Evolutionary conservation across 805 yeast species (phyloP), one percentile per base, ranked within the genome.

Genomic region (Pichia cabralensis): DNA sequence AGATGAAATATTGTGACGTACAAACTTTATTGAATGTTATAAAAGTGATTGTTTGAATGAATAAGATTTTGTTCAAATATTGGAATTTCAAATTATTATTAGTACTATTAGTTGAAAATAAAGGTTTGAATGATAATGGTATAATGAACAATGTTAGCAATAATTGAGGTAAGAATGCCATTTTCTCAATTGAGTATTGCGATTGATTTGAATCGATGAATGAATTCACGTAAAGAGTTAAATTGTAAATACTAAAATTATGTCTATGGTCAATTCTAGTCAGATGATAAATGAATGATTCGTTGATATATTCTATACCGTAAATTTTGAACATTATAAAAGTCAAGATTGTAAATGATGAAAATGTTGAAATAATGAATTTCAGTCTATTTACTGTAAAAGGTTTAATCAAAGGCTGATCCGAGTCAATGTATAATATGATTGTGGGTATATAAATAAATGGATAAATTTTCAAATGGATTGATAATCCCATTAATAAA

Each of bases 1-100:
- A 92, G 42, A 89, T 74, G 57, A 92, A 92, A 58, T 92, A 92
- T 60, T 92, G 98, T 1, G 96, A 84, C 0, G 98, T 92, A 49
- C 85, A 77, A 16, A 81, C 92, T 56, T 81, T 81, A 59, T 81
- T 81, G 57, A 71, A 80, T 1, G 83, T 63, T 13, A 81, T 86
- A 56, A 81, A 82, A n/a, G 76, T 65, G 47, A 80, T 70, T 0
- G 94, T 81, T 53, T 82, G 92, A 10, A 86, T 61, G 41, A 89
- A 88, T 42, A 80, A 49, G 3, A 80, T 65, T 30, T 69, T 62
- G 15, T 68, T 52, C 6, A 77, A 44, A 1, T 38, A 26, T 13
- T 16, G 22, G 10, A 24, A 21, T 16, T 30, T 34, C 3, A 19
- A 22, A 31, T 67, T 35, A 60, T 59, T 10, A 65, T 24, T n/a